A percentile compares a stretch with the other conserved stretches of the same genome.
These are phyloP conservation scores for Lolium rigidum DNA, from an alignment of 176 grass and related monocot genomes.

Conservation along the genomic window DNA sequence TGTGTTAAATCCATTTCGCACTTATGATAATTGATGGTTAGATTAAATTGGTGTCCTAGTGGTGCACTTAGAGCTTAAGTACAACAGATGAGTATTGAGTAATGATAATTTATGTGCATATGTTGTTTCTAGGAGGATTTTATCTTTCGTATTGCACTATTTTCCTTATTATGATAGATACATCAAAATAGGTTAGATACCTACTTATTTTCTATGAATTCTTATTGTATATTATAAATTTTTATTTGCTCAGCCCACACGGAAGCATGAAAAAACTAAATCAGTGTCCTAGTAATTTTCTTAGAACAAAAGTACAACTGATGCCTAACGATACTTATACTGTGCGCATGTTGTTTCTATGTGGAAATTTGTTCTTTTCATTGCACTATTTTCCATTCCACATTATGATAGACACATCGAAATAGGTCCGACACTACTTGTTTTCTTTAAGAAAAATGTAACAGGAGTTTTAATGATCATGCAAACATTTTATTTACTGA, in stretches of 20 bases:
- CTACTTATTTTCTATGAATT: not conserved
- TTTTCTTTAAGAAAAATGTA: conserved; percentile 25
- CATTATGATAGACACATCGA: no score
- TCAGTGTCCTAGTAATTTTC: not conserved
- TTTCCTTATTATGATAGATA: not conserved
- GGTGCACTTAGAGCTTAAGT: conserved; percentile 23
- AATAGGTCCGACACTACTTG: not conserved
- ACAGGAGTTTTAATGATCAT: not conserved
- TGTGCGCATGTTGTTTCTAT: not conserved
- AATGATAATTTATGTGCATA: not conserved
- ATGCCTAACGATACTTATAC: not conserved
- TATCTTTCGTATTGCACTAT: not conserved
- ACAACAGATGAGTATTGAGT: not conserved
- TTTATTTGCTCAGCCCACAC: not conserved
- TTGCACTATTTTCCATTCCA: not conserved
- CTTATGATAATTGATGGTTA: not conserved
- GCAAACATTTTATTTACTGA: not conserved
- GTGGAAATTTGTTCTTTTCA: not conserved
- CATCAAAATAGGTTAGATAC: not conserved
- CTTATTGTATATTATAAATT: not conserved
- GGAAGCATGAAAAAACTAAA: conserved; percentile 2
- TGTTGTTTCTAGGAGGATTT: not conserved
- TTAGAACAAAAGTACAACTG: conserved; percentile 3
- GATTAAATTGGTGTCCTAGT: not conserved
- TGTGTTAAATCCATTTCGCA: not conserved